Evolutionary conservation across 495 filamentous ascomycete genomes (phyloP).

Genomic region (Xylaria longipes): DNA sequence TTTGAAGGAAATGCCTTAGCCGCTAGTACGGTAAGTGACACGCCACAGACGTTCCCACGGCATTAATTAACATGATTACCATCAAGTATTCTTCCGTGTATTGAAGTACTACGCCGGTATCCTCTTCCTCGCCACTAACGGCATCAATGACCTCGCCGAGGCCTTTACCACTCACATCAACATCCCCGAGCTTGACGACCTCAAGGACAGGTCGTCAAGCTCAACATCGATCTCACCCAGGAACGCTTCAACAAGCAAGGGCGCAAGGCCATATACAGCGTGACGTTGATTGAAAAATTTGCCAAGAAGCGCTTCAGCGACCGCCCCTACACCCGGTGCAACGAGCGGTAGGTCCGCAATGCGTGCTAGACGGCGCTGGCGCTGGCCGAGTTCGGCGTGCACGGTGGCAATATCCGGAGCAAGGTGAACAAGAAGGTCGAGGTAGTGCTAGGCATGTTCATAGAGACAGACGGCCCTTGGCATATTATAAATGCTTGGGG

Average conservation of each 20-base stretch:
- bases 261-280: conserved; percentile 1
- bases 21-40: conserved; percentile 30
- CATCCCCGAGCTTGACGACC: conserved; percentile 44
- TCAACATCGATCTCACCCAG: conserved; percentile 31
- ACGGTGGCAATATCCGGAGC: background rate
- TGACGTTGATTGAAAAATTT: conserved; percentile 10
- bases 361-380: conserved; percentile 43
- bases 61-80: background rate
- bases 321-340: conserved; percentile 30
- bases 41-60: background rate
- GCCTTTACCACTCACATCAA: conserved; percentile 57
- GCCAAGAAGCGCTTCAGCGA: conserved; percentile 11
- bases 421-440: background rate
- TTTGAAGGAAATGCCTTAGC: conserved; percentile 55
- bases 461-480: too few relatives aligned
- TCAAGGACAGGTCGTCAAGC: conserved; percentile 30
- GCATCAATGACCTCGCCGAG: conserved; percentile 55
- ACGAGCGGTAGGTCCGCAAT: conserved; percentile 38
- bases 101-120: conserved; percentile 63
- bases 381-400: conserved; percentile 30
- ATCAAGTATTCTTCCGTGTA: conserved; percentile 5
- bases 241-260: conserved; percentile 38
- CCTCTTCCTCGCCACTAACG: conserved; percentile 60
- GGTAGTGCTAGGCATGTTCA: too few relatives aligned
- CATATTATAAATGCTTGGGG: too few relatives aligned